Conservation (phyloP, 2,329 filamentous ascomycete species). For the Claviceps monticola region DNA sequence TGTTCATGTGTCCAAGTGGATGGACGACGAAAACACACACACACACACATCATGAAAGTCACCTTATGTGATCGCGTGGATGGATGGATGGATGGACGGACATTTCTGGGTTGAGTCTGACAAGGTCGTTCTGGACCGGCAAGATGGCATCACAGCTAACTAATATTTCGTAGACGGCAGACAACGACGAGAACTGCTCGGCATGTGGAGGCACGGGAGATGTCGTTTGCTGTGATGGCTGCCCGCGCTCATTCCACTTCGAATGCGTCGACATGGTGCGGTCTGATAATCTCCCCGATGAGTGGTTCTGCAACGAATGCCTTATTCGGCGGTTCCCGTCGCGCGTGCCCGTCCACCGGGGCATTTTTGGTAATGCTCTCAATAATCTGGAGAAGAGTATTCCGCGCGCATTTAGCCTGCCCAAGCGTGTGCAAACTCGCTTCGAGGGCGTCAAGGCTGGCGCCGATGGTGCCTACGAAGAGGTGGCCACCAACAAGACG, state of each 20-base stretch:
- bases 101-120: neutral
- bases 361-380: slow-evolving; percentile 49
- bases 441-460: slow-evolving; percentile 72
- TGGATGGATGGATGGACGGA: neutral
- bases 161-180: slow-evolving; percentile 22
- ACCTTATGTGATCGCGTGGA: neutral
- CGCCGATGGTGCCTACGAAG: slow-evolving; percentile 67
- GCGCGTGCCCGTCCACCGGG: slow-evolving; percentile 32
- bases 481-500: slow-evolving; percentile 44
- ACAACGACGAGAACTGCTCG: slow-evolving; percentile 85
- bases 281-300: slow-evolving; percentile 50
- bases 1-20: no score
- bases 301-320: slow-evolving; percentile 78
- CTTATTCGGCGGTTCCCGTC: slow-evolving; percentile 35
- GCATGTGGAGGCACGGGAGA: slow-evolving; percentile 74
- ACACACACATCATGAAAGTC: no score
- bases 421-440: slow-evolving; percentile 53
- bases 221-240: slow-evolving; percentile 88
- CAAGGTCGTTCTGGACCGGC: neutral
- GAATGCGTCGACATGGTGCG: slow-evolving; percentile 74
- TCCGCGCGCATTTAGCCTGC: slow-evolving; percentile 59
- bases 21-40: no score
- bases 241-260: slow-evolving; percentile 80
- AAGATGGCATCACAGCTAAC: slow-evolving; percentile 17
- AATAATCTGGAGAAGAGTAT: slow-evolving; percentile 53